phyloP scores from a whole-genome alignment of 208 protist species.

The Trypanosoma congolense region DNA sequence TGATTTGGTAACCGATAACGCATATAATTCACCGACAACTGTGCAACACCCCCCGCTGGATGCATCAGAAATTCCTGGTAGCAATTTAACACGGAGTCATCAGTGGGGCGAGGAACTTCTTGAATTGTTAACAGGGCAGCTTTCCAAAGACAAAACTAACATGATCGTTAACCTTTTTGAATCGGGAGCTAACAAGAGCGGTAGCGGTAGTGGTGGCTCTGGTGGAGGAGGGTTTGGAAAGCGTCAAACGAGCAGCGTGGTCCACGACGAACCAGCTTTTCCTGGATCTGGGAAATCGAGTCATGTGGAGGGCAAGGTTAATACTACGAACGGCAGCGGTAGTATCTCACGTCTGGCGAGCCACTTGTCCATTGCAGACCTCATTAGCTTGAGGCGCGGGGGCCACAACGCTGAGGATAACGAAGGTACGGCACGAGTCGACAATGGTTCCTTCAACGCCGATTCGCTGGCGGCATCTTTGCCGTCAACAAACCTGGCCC shows the following conservation, averaged over 20 bases:
- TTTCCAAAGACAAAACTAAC: conserved; percentile 10
- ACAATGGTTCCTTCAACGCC: not conserved
- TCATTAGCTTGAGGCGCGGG: not conserved
- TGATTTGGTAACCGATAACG: no score
- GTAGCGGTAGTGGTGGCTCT: conserved; percentile 5
- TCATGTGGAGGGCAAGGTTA: not conserved
- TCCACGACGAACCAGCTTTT: not conserved
- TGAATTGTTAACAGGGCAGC: conserved; percentile 7
- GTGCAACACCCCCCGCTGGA: not conserved
- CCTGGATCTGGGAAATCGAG: conserved; percentile 3
- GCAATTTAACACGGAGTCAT: not conserved
- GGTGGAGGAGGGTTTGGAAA: not conserved
- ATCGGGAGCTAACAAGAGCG: conserved; percentile 3
- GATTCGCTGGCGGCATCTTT: not conserved
- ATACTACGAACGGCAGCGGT: conserved; percentile 10
- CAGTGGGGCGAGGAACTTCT: conserved; percentile 14
- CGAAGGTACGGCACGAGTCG: conserved; percentile 1
- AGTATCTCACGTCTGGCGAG: conserved; percentile 1
- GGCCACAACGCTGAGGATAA: conserved; percentile 6
- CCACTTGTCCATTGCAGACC: not conserved
- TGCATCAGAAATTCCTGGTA: not conserved
- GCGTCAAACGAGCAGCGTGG: not conserved
- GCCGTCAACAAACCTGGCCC: not conserved
- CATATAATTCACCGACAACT: not conserved
- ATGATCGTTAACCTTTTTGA: conserved; percentile 7